Base-by-base conservation (phyloP, 2,329 filamentous ascomycete species). In the Macrophomina phaseolina region DNA sequence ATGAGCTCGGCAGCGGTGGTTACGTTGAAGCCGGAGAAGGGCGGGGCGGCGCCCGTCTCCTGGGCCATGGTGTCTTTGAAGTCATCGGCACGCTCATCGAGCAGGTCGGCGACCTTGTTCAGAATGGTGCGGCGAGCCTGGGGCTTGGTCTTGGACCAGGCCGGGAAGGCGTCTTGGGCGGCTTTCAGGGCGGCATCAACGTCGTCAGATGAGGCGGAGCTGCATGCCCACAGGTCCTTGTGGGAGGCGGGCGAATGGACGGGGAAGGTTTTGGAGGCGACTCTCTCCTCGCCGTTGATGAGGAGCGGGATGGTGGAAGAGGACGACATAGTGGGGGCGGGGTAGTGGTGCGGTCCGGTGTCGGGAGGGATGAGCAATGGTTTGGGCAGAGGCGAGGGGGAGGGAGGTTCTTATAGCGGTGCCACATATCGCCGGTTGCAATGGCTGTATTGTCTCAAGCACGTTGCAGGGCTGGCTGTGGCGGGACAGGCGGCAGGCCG, bases 121-220 rank as follows among this genome's bases (percentile, higher is more conserved):
- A 96, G 83, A 69, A 96, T 87, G 70, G 90, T 86, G 42, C 91
- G 88, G 46, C 91, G 89, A 30, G 83, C 74, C 30, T 81, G 74
- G 1, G 89, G 86, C 53, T 86, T 87, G 2, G 86, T 86, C 70
- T 85, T 86, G 51, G 85, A 83, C 92, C 92, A 97, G 67, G 84
- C 79, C 51, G 85, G 85, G 77, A 92, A 90, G 1, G 92, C 91
- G 14, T 82, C 81, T n/a, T 88, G 81, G 0, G 91, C 91, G 9
- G 89, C 85, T 9, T 81, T 78, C 18, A 85, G 78, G 34, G 89
- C 89, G 69, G 86, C 82, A 2, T 81, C 78, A 55, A 86, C 85
- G 71, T 89, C 82, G 8, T 81, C 76, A 45, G 84, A 80, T 2
- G 88, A 87, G 40, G 85, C 87, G 40, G 84, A 83, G 67, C 85